A percentile compares a stretch with the other conserved stretches of the same genome.
Evolutionary conservation across 1,284 basidiomycete species (phyloP).

Genomic region (Gastroboletus turbinatus): DNA sequence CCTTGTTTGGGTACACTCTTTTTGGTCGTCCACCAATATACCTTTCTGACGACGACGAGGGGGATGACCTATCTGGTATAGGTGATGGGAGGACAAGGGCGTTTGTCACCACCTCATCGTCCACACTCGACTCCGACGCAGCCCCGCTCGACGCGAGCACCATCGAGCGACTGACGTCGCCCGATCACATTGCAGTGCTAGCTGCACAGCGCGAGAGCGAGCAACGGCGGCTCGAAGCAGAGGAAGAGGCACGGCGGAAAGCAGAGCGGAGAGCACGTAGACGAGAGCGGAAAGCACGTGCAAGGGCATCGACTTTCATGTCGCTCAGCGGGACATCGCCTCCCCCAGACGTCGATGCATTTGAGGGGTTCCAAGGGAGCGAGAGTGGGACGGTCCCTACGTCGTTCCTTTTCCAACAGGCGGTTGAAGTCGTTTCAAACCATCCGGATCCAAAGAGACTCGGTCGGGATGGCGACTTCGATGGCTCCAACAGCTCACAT

Average conservation of each 20-base stretch:
- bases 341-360: conserved; percentile 35
- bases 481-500: conserved; percentile 1
- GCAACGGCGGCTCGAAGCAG: conserved; percentile 33
- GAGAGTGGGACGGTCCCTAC: conserved; percentile 18
- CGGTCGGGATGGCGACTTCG: neutral
- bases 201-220: conserved; percentile 38
- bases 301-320: conserved; percentile 40
- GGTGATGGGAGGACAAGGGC: conserved; percentile 11
- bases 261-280: conserved; percentile 47
- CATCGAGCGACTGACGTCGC: conserved; percentile 48
- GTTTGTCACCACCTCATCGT: conserved; percentile 40
- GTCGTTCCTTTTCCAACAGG: neutral
- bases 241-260: conserved; percentile 42
- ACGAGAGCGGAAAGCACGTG: conserved; percentile 48
- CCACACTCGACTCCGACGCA: conserved; percentile 67
- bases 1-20: conserved; percentile 61
- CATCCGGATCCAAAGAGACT: neutral
- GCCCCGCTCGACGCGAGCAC: conserved; percentile 55
- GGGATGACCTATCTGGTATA: conserved; percentile 24
- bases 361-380: conserved; percentile 62
- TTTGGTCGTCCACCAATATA: conserved; percentile 61
- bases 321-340: conserved; percentile 33
- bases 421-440: neutral
- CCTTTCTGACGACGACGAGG: conserved; percentile 47
- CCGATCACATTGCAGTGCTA: conserved; percentile 29